Percentiles rank a stretch among this genome's conserved stretches.
These are phyloP conservation scores for Chlorella ohadii DNA, from an alignment of 139 green algal species.

Conservation along the genomic window DNA sequence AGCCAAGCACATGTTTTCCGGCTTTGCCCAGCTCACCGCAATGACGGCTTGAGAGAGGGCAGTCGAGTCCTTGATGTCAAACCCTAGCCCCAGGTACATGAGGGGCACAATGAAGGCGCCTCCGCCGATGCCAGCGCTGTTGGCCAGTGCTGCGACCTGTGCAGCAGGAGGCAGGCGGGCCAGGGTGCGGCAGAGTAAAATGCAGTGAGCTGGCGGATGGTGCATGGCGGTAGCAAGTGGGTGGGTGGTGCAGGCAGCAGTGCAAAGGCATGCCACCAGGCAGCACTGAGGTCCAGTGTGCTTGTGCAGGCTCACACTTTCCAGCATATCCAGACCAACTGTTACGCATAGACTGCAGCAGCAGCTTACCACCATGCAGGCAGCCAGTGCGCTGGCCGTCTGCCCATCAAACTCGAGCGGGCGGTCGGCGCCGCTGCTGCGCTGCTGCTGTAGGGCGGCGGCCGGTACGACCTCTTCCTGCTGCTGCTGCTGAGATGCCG, in stretches of 20 bases:
- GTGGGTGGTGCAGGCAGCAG: no score
- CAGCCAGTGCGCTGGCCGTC: background rate
- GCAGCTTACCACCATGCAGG: conserved; percentile 3
- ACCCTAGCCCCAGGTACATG: conserved; percentile 51
- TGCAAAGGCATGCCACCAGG: no score
- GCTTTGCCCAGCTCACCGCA: no score
- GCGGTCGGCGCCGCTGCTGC: background rate
- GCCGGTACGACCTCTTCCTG: background rate
- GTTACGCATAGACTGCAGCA: no score
- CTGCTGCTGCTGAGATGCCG: background rate
- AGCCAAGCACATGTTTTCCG: no score
- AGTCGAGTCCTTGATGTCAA: conserved; percentile 53
- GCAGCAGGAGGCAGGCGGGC: no score
- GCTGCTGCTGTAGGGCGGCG: background rate
- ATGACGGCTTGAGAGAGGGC: conserved; percentile 56
- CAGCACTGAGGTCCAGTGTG: no score
- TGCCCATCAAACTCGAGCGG: background rate
- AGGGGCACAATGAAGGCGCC: conserved; percentile 62
- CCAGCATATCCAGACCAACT: no score
- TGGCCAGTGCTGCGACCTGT: conserved; percentile 43
- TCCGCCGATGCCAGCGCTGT: conserved; percentile 43
- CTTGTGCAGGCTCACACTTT: no score
- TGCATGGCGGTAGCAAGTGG: no score
- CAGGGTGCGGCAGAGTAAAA: no score
- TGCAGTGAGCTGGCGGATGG: no score